A percentile compares a stretch with the other conserved stretches of the same genome.
These are phyloP conservation scores for Brasenia schreberi DNA, from an alignment of 164 flowering plant species.

Conservation along the genomic window DNA sequence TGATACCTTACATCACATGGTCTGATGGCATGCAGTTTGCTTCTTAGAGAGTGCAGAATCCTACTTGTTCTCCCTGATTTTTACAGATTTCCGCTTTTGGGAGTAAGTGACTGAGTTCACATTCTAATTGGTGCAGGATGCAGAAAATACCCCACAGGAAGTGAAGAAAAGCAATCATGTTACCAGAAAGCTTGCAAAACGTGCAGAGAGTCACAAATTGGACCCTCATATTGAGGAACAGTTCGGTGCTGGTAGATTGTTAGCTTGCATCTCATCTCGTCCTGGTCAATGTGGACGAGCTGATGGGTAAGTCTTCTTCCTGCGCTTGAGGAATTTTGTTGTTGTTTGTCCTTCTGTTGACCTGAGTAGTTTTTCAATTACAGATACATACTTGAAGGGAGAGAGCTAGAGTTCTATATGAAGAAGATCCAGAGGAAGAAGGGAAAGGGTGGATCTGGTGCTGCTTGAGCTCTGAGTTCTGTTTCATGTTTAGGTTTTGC, in stretches of 20 bases:
- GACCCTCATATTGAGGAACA: conserved; percentile 35
- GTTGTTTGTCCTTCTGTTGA: neutral
- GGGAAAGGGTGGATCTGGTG: too few species aligned
- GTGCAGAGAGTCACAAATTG: conserved; percentile 22
- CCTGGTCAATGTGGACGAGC: conserved; percentile 50
- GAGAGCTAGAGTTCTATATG: conserved; percentile 52
- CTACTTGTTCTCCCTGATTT: too few species aligned
- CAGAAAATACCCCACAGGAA: conserved; percentile 29
- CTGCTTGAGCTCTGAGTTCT: too few species aligned
- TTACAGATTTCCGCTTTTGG: too few species aligned
- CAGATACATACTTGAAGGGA: conserved; percentile 38
- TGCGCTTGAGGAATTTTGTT: neutral
- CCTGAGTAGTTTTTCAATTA: neutral
- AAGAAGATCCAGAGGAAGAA: conserved; percentile 22
- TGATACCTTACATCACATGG: too few species aligned
- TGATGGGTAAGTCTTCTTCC: conserved; percentile 25
- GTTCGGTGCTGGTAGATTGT: conserved; percentile 26
- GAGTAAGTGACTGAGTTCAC: too few species aligned
- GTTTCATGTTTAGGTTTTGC: too few species aligned
- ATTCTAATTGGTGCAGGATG: conserved; percentile 12
- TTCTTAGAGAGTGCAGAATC: too few species aligned
- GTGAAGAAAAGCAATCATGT: conserved; percentile 45
- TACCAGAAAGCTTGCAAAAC: conserved; percentile 28
- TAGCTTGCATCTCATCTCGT: conserved; percentile 35
- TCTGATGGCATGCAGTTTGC: too few species aligned